These are phyloP conservation scores for Candida railenensis DNA, from an alignment of 805 yeast species.

Conservation along the genomic window DNA sequence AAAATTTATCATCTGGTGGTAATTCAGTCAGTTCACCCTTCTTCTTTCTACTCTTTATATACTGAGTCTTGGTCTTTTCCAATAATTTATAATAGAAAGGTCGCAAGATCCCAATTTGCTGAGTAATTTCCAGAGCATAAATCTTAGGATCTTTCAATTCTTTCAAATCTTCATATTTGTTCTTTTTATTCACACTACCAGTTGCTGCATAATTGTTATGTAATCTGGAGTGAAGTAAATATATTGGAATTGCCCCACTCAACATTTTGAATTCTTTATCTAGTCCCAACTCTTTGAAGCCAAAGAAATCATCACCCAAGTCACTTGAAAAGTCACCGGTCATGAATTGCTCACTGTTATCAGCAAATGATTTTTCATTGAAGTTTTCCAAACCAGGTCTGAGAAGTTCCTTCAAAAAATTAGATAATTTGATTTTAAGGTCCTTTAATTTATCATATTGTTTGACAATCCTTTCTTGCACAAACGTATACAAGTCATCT, in stretches of 20 bases:
- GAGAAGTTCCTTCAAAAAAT: constrained; percentile 73
- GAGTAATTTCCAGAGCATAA: constrained; percentile 47
- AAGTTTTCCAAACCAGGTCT: constrained; percentile 77
- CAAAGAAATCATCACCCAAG: constrained; percentile 96
- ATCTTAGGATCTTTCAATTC: constrained; percentile 54
- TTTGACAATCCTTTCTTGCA: constrained; percentile 67
- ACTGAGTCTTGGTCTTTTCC: constrained; percentile 44
- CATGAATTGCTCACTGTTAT: constrained; percentile 89
- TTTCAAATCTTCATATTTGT: constrained; percentile 65
- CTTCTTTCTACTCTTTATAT: constrained; percentile 37
- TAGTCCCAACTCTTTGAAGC: constrained; percentile 89
- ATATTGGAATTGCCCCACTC: constrained; percentile 85
- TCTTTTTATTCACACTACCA: constrained; percentile 46
- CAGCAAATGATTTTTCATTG: constrained; percentile 77
- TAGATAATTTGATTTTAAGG: constrained; percentile 62
- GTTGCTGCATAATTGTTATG: constrained; percentile 52
- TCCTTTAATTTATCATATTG: constrained; percentile 71
- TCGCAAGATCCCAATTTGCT: constrained; percentile 56
- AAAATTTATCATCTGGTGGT: constrained; percentile 38
- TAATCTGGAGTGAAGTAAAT: constrained; percentile 75
- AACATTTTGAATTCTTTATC: constrained; percentile 88
- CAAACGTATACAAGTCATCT: constrained; percentile 69
- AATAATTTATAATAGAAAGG: constrained; percentile 48
- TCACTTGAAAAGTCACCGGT: constrained; percentile 94
- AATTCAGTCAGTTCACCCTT: constrained; percentile 39